phyloP scores from a whole-genome alignment of 1,284 basidiomycete species.

The Irpex lacteus region DNA sequence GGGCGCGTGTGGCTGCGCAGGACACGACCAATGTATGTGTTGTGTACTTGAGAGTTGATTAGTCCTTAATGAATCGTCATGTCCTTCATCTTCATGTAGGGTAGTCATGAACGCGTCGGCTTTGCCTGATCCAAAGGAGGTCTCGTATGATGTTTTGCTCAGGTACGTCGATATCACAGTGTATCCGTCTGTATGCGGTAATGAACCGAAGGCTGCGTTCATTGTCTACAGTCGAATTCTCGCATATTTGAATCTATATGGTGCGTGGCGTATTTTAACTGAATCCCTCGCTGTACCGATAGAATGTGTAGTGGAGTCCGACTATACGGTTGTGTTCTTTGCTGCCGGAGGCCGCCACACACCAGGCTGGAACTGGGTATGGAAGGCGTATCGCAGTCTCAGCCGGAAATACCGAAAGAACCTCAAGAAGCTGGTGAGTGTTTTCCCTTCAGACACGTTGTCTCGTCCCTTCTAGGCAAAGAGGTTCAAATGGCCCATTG shows the following conservation, averaged over 20 bases:
- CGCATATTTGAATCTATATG: slow-evolving; percentile 75
- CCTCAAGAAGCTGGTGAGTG: slow-evolving; percentile 70
- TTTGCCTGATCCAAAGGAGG: slow-evolving; percentile 72
- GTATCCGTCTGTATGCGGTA: neutral
- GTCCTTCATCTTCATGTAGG: slow-evolving; percentile 38
- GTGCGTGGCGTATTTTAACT: slow-evolving; percentile 36
- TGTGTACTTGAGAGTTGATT: neutral
- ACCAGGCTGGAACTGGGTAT: slow-evolving; percentile 86
- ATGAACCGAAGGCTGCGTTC: too few species aligned
- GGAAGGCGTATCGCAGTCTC: slow-evolving; percentile 82
- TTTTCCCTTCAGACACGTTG: neutral
- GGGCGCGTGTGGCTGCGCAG: slow-evolving; percentile 34
- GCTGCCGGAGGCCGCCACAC: slow-evolving; percentile 75
- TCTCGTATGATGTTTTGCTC: slow-evolving; percentile 77
- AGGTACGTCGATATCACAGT: slow-evolving; percentile 28
- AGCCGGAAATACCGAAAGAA: slow-evolving; percentile 86
- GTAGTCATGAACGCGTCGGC: slow-evolving; percentile 79
- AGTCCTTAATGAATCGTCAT: neutral
- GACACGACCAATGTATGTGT: slow-evolving; percentile 78
- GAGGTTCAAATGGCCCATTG: too few species aligned
- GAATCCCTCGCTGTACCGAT: slow-evolving; percentile 5
- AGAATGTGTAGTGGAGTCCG: slow-evolving; percentile 66
- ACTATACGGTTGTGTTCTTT: slow-evolving; percentile 85
- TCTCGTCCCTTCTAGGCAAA: neutral
- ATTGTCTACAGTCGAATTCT: slow-evolving; percentile 56